Base-by-base conservation (phyloP, 2,329 filamentous ascomycete species). In the Lachnellula hyalina region DNA sequence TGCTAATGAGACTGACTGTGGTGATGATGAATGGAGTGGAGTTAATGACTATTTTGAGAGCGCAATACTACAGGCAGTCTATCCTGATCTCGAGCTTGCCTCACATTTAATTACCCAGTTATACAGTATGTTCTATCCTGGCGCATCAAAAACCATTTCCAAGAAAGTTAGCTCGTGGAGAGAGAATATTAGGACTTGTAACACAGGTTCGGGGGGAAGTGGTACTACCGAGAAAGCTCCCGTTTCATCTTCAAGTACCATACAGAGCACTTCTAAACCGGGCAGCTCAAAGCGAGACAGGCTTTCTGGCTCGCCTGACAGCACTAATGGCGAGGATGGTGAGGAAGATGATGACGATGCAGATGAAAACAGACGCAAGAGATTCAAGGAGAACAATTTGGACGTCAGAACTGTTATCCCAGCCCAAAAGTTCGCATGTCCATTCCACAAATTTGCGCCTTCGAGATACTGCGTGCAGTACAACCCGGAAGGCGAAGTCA, bases 21-120 rank as follows among this genome's bases (percentile, higher is more conserved):
- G 9, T 17, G 47, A 51, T 35, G 49, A 48, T 47, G 42, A 51
- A 36, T 55, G 48, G 48, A 55, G 53, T 36, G 53, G 53, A 28
- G 36, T 42, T 23, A 46, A 55, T 47, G 48, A 55, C 23, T 51
- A 55, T 32, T 51, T 55, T 35, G 48, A 55, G 47, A 44, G 34
- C 46, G 49, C 48, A 44, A 14, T 55, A n/a, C 51, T 51, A 44
- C 34, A 55, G 44, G 48, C 49, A 34, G 53, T 55, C 14, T 55
- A 32, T 42, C 53, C 53, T 17, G 53, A 55, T 17, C 11, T 48
- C 40, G 44, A 55, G 5, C 53, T 55, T 55, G 53, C 53, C 11
- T 49, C 48, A 11, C 35, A 55, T 44, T 11, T 55, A 14, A 34
- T 55, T 36, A 17, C 15, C 48, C n/a, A 47, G 23, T 35, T 51